phyloP scores from a whole-genome alignment of 768 basidiomycete species.

The Chalciporus chontae region DNA sequence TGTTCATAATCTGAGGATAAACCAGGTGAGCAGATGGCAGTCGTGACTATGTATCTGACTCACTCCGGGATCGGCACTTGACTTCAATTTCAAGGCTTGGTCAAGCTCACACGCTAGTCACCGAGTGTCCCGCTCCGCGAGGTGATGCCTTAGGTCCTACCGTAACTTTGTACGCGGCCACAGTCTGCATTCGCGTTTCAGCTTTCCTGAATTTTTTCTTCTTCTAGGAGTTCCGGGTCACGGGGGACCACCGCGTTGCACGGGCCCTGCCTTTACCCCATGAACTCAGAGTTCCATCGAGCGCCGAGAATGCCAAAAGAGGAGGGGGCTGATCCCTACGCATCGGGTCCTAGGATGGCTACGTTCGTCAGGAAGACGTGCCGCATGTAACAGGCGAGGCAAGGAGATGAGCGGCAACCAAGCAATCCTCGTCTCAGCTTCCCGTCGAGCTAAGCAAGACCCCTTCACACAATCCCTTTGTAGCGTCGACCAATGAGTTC shows the following conservation, averaged over 20 bases:
- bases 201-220: not conserved
- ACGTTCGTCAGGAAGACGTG: not conserved
- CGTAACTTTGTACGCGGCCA: too few species aligned
- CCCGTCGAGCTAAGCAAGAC: too few species aligned
- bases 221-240: not conserved
- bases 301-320: slow-evolving; percentile 4
- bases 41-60: too few species aligned
- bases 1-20: not conserved
- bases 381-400: slow-evolving; percentile 20
- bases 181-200: too few species aligned
- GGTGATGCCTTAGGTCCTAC: too few species aligned
- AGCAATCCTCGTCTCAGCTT: not conserved
- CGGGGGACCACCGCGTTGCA: not conserved
- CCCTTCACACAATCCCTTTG: not conserved
- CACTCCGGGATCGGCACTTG: too few species aligned
- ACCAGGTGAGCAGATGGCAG: too few species aligned
- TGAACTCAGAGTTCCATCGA: not conserved
- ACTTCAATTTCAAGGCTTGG: too few species aligned
- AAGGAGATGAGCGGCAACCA: not conserved
- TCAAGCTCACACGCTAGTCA: too few species aligned
- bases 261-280: not conserved
- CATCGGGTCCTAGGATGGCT: not conserved
- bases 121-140: too few species aligned
- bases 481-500: slow-evolving; percentile 10
- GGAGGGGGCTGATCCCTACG: slow-evolving; percentile 16